Evolutionary conservation across 208 protist genomes (phyloP), one percentile per base, ranked within the genome.

Genomic region (Naegleria gruberi): DNA sequence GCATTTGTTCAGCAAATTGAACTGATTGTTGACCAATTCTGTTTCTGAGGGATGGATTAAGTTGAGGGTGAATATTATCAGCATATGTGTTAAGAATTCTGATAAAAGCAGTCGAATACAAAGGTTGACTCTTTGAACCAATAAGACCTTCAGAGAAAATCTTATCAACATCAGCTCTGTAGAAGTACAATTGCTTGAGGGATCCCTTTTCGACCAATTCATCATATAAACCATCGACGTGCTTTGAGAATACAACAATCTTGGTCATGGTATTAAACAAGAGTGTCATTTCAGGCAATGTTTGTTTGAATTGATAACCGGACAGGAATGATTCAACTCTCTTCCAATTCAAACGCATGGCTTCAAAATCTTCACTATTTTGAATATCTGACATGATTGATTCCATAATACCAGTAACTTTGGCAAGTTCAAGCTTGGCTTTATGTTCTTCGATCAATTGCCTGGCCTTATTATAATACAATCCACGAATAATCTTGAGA

Each of bases 341-440:
- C n/a, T 40, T 87, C 83, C 83, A 87, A 87, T 87, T 87, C 43
- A 87, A 87, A 44, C 83, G 34, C 44, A 87, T n/a, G 4, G 43
- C 44, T 41, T 87, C n/a, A 45, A 55, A 87, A 41, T 87, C 44
- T 6, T 46, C 44, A 55, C 43, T 42, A 30, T 19, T 1, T 30
- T 87, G 19, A 46, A 55, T 87, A 19, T 55, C n/a, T 40, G 51
- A 23, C 8, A 87, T 12, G 12, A 87, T 55, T 8, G n/a, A 10
- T 12, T 87, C 43, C 43, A 87, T 87, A 15, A 87, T 40, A 19
- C 55, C 4, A 17, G 5, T 30, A 5, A 87, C 83, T 55, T 87
- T 30, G 5, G n/a, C 83, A 40, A 26, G 41, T 37, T 87, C 83
- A 3, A 87, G 55, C 6, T 19, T 10, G 7, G 12, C 44, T 55